These are phyloP conservation scores for Globisporangium orthogonon DNA, from an alignment of 352 stramenopile species.

Conservation along the genomic window DNA sequence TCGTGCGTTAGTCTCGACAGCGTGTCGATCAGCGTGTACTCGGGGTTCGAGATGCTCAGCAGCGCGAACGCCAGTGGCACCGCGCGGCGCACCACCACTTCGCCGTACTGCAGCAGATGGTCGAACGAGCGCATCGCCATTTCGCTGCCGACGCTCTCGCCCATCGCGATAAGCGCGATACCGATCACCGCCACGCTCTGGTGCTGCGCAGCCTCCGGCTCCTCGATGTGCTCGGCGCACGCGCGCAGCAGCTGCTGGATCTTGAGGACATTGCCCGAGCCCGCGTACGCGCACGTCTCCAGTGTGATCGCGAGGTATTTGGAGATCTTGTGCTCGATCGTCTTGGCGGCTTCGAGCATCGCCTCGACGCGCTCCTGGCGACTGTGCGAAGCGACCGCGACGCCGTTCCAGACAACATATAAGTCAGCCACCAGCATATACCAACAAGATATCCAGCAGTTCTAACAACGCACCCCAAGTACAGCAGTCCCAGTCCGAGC, in stretches of 20 bases:
- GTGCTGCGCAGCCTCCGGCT: slow-evolving; percentile 68
- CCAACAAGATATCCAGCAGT: neutral
- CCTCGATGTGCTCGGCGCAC: slow-evolving; percentile 95
- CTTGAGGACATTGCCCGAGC: slow-evolving; percentile 98
- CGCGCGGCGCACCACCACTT: slow-evolving; percentile 94
- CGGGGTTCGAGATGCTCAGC: slow-evolving; percentile 96
- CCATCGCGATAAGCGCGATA: slow-evolving; percentile 97
- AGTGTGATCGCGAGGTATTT: slow-evolving; percentile 96
- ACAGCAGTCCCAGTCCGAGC: slow-evolving; percentile 96
- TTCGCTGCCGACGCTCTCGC: slow-evolving; percentile 95
- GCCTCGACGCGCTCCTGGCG: slow-evolving; percentile 95
- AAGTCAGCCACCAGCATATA: neutral
- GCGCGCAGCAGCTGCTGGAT: slow-evolving; percentile 97
- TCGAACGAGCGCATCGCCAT: slow-evolving; percentile 99
- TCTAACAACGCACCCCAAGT: slow-evolving; percentile 85
- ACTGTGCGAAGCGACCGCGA: slow-evolving; percentile 13
- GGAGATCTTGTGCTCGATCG: slow-evolving; percentile 96
- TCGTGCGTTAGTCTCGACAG: slow-evolving; percentile 98
- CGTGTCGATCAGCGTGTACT: slow-evolving; percentile 95
- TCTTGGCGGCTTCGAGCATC: slow-evolving; percentile 97
- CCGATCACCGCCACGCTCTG: slow-evolving; percentile 96
- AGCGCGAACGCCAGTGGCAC: slow-evolving; percentile 96
- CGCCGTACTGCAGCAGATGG: slow-evolving; percentile 99
- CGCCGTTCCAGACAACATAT: slow-evolving; percentile 5
- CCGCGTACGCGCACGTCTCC: slow-evolving; percentile 98